These are phyloP conservation scores for Daldinia bambusicola DNA, from an alignment of 495 filamentous ascomycete genomes.

Conservation along the genomic window DNA sequence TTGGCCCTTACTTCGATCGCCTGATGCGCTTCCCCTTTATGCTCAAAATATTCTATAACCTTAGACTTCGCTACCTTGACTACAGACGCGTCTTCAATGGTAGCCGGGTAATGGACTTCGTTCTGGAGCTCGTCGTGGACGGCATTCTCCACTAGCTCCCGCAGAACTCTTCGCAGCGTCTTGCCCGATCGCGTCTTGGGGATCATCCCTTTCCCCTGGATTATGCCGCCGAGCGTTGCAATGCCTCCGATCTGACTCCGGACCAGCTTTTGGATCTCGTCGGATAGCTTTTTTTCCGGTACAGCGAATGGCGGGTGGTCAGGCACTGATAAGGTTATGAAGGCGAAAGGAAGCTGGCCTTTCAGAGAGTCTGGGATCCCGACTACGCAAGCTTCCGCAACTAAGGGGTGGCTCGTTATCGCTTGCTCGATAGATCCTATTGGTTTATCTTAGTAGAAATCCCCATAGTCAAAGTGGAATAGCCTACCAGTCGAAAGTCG, in stretches of 20 bases:
- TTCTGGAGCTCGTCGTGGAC: constrained; percentile 62
- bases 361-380: constrained; percentile 86
- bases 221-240: constrained; percentile 83
- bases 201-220: constrained; percentile 88
- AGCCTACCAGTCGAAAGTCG: constrained; percentile 85
- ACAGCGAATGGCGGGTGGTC: constrained; percentile 58
- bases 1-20: constrained; percentile 68
- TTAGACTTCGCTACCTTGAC: constrained; percentile 60
- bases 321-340: constrained; percentile 69
- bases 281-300: constrained; percentile 57
- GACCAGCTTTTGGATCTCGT: constrained; percentile 71
- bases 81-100: constrained; percentile 63
- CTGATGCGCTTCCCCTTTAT: constrained; percentile 57
- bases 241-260: constrained; percentile 90
- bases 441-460: constrained; percentile 11
- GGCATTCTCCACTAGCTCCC: constrained; percentile 80
- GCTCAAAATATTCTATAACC: constrained; percentile 61
- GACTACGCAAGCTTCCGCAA: constrained; percentile 86
- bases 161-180: constrained; percentile 81
- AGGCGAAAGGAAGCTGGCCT: constrained; percentile 90
- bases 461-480: not conserved
- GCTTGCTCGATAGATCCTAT: constrained; percentile 87
- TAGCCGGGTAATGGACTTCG: constrained; percentile 62
- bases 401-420: constrained; percentile 77
- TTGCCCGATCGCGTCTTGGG: constrained; percentile 91